Evolutionary conservation across 202 grass and related monocot genomes (phyloP), one percentile per base, ranked within the genome.

Genomic region (Schoenoplectus tabernaemontani): DNA sequence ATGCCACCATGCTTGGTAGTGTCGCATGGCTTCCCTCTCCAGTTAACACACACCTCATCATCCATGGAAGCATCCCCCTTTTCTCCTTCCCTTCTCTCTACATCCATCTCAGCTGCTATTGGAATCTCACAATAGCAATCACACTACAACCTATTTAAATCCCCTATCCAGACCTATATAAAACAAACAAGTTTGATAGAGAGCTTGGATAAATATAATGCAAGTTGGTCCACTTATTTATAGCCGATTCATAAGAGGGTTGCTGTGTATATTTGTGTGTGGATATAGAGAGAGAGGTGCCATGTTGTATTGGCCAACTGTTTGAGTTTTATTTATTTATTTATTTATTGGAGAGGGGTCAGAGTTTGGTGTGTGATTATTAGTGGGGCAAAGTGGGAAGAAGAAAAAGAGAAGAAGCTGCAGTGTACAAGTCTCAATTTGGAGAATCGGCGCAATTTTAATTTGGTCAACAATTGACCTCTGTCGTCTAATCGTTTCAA

Each of bases 1-100:
- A 92, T 98, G 88, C 86, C 90, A 13, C 96, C 96, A 77, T 92
- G 92, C 20, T 89, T 83, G 43, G 38, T 34, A 2, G 86, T 59
- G 46, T 78, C 74, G 91, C 96, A 95, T 19, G 89, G 86, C 33
- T 78, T 91, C 59, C 96, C 91, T 68, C 88, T 91, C 88, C 90
- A 95, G 71, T 98, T 89, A 28, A 98, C 81, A 84, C 59, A 77
- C 59, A 82, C 83, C 63, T 87, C 89, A 60, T 57, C 19, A 86
- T 72, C 58, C 59, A 80, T 76, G 37, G 82, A 82, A 65, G 44
- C 19, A 56, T 84, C 82, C 53, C 63, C 77, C 57, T 59, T 84
- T 33, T 67, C 39, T 59, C 62, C 59, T 41, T 77, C 36, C n/a
- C 68, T 84, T 78, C 85, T 89, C 84, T 98, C 87, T 26, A 84